Base-by-base conservation (phyloP, 495 filamentous ascomycete genomes). In the Achaetomiella virescens region DNA sequence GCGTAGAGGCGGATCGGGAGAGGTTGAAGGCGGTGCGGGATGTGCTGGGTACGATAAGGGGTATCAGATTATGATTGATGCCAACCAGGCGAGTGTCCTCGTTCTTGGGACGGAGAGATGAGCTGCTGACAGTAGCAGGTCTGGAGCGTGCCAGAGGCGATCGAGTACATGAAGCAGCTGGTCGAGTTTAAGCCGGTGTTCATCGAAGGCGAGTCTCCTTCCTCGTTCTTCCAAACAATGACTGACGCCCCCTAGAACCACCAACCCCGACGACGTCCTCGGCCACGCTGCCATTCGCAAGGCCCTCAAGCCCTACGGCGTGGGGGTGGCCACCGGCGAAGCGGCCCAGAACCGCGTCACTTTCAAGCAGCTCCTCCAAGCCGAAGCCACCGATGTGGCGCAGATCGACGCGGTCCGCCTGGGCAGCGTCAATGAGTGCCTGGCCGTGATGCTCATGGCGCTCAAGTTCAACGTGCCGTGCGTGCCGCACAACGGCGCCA, bases 291-390 rank as follows among this genome's bases (percentile, higher is more conserved):
- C 86, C 5, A 84, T 96, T 61, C 81, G 86, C 35, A 84, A 90
- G 52, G 90, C 90, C 2, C 79, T 96, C 12, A 74, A 76, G 27
- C 86, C 86, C 1, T 70, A 83, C 65, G 84, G 84, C 54, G 84
- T 96, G 59, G 88, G 88, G 42, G 90, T 96, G 18, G 90, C 90
- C 14, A 96, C 90, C 0, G 90, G 90, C 48, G 90, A 96, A 73
- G 95, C 95, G 88, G 92, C 88, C 74, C 90, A 95, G 76, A 95
- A 95, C 74, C 81, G 90, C 14, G 87, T 95, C 7, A 81, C 95
- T 55, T 95, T 95, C 80, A 96, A 96, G 79, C 90, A 96, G 72
- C 78, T 96, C 40, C 75, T 96, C 20, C 80, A 84, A 59, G 74
- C 81, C 33, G 83, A 84, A 50, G 88, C 90, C 41, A 83, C 95